Base-by-base conservation (phyloP, 225 moss, liverwort and hornwort species). In the Anthoceros angustus region DNA sequence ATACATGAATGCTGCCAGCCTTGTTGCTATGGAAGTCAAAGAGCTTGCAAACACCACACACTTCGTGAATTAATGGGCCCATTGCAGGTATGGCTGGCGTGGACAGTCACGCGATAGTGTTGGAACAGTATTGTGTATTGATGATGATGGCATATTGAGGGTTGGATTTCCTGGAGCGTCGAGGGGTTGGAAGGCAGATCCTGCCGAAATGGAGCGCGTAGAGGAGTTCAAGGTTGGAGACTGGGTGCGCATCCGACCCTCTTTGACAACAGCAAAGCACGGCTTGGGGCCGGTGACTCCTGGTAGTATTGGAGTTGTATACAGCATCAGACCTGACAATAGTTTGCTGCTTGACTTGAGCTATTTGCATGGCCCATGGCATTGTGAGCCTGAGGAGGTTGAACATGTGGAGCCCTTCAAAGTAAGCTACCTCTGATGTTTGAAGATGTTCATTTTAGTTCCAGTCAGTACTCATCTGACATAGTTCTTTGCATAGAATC, bases 241-340 rank as follows among this genome's bases (percentile, higher is more conserved):
- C 62, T 78, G 78, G 78, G 78, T 78, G 11, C 78, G 78, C 12
- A 78, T 78, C 25, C 78, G 78, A 41, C 78, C 78, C 66, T 78
- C 78, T 7, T 63, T 78, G 32, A 78, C 78, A 39, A 62, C 78
- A n/a, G 75, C 78, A 62, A 78, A 78, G 63, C 75, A 78, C 69
- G 78, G 75, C 45, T 71, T 78, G 21, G 78, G 78, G 46, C 75
- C 78, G 42, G 78, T 78, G 49, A 74, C 74, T 43, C 78, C 78
- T 60, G 78, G 78, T n/a, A 78, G 78, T 63, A 78, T 78, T 43
- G 78, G 78, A 63, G 78, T 78, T 26, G 78, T 78, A 14, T 78
- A 78, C 63, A 78, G 78, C 66, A 78, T 71, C 43, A 74, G 78
- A 64, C 78, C 78, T 21, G 78, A 78, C 64, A 74, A 75, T 55